Percentiles rank a stretch among this genome's conserved stretches.
Evolutionary conservation across 352 stramenopile genomes (phyloP).

Genomic region (Globisporangium paddicum): DNA sequence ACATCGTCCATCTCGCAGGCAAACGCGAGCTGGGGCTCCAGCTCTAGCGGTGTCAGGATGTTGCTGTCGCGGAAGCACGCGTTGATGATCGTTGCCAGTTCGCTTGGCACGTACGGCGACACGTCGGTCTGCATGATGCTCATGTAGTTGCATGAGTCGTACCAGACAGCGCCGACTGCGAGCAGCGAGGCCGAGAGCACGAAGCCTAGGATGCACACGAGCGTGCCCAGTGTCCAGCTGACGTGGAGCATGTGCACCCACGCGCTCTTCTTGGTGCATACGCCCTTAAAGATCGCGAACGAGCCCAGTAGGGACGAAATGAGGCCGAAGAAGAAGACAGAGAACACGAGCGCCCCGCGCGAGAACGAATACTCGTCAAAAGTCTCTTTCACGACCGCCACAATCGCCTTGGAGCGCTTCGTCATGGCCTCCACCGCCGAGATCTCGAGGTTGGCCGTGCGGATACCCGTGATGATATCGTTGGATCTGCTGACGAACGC

Average conservation of each 20-base stretch:
- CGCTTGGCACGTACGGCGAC: slow-evolving; percentile 60
- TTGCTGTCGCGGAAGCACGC: slow-evolving; percentile 69
- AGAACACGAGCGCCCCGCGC: slow-evolving; percentile 63
- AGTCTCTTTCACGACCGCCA: slow-evolving; percentile 52
- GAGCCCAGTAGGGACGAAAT: slow-evolving; percentile 59
- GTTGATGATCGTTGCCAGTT: slow-evolving; percentile 54
- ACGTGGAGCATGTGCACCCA: slow-evolving; percentile 77
- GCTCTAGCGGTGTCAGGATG: slow-evolving; percentile 47
- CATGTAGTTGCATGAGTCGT: slow-evolving; percentile 80
- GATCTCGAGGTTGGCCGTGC: slow-evolving; percentile 44
- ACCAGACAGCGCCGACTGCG: slow-evolving; percentile 73
- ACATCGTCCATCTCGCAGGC: slow-evolving; percentile 65
- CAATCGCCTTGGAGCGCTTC: slow-evolving; percentile 47
- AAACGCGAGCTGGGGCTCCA: slow-evolving; percentile 47
- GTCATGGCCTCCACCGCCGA: slow-evolving; percentile 44
- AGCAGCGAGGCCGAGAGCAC: slow-evolving; percentile 66
- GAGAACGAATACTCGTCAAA: slow-evolving; percentile 80
- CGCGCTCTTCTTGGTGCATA: slow-evolving; percentile 65
- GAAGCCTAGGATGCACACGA: slow-evolving; percentile 79
- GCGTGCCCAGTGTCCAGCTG: slow-evolving; percentile 63
- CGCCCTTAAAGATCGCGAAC: slow-evolving; percentile 69
- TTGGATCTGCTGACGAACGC: slow-evolving; percentile 40
- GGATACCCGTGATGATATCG: slow-evolving; percentile 36
- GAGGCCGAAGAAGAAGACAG: slow-evolving; percentile 71
- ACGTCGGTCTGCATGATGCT: slow-evolving; percentile 71